phyloP scores from a whole-genome alignment of 192 early-diverging fungal genomes.

The Linnemannia exigua region DNA sequence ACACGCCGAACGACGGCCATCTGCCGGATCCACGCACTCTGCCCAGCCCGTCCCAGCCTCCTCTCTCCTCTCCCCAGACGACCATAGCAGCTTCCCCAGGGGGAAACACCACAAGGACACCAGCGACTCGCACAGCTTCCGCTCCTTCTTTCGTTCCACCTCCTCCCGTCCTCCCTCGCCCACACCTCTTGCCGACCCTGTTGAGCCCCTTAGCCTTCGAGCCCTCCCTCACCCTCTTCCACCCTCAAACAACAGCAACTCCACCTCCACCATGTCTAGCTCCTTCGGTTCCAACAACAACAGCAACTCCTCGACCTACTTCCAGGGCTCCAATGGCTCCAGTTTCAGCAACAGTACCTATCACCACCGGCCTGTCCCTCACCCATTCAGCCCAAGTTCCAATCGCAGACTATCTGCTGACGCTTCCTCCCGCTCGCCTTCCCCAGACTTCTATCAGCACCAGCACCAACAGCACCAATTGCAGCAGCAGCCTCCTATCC shows the following conservation, averaged over 20 bases:
- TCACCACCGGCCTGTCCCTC: slow-evolving; percentile 9
- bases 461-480: background rate
- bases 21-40: slow-evolving; percentile 27
- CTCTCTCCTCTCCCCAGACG: slow-evolving; percentile 2
- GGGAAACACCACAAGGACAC: slow-evolving; percentile 18
- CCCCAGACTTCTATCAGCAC: slow-evolving; percentile 27
- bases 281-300: slow-evolving; percentile 6
- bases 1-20: slow-evolving; percentile 30
- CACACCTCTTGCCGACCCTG: slow-evolving; percentile 11
- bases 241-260: slow-evolving; percentile 1
- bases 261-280: slow-evolving; percentile 4
- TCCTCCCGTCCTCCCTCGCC: slow-evolving; percentile 52
- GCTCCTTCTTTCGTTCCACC: slow-evolving; percentile 46
- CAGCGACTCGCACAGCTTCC: slow-evolving; percentile 27
- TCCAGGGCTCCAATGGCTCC: background rate
- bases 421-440: slow-evolving; percentile 34
- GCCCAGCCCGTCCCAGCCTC: slow-evolving; percentile 2
- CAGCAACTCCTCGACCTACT: slow-evolving; percentile 1
- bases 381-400: slow-evolving; percentile 33
- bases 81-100: background rate
- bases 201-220: slow-evolving; percentile 11
- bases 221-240: slow-evolving; percentile 22
- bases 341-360: slow-evolving; percentile 17
- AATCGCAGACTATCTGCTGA: slow-evolving; percentile 41
- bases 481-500: background rate